Base-by-base conservation (phyloP, 2,329 filamentous ascomycete genomes). In the Nectriaceae sp. region DNA sequence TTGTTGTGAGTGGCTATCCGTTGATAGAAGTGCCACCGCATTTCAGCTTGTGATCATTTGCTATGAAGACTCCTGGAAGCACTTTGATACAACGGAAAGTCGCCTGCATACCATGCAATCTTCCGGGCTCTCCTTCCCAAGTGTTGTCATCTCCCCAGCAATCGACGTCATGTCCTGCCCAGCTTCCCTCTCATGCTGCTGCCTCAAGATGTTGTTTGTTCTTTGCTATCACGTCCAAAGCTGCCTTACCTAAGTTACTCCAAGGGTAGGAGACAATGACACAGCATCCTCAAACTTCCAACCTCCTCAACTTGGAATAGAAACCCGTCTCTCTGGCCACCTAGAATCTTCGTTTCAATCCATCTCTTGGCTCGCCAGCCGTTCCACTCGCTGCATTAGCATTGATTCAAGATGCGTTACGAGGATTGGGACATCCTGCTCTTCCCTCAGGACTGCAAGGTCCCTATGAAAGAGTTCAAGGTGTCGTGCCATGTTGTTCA, bases 391-490 rank as follows among this genome's bases (percentile, higher is more conserved):
- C 46, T 42, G 45, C 68, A 77, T 60, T 16, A 15, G 11, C 33
- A 16, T 16, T 16, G 33, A 40, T 22, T 19, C 47, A 56, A 42
- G 16, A 95, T 96, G 90, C 85, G 90, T 50, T 95, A 88, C 76
- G 82, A 90, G 59, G 84, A 90, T 62, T 95, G 90, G 90, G 90
- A 96, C 62, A 80, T 94, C 46, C 81, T 95, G 37, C 75, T 95
- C 52, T 95, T 95, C 65, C 86, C 89, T 0, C 70, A 68, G 52
- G 78, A 80, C 52, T 84, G 78, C 59, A 85, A 83, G 59, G 66
- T 87, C 11, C 90, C 90, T 1, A 70, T 92, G 46, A 88, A 89
- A 67, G 90, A 95, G 69, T 96, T 94, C 76, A 86, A 84, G 63
- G 89, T 89, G 6, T 78, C 82, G 52, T 95, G 89, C 66, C 87